Base-by-base conservation (phyloP, 1,139 yeast genomes). In the Suhomyces guaymorum region DNA sequence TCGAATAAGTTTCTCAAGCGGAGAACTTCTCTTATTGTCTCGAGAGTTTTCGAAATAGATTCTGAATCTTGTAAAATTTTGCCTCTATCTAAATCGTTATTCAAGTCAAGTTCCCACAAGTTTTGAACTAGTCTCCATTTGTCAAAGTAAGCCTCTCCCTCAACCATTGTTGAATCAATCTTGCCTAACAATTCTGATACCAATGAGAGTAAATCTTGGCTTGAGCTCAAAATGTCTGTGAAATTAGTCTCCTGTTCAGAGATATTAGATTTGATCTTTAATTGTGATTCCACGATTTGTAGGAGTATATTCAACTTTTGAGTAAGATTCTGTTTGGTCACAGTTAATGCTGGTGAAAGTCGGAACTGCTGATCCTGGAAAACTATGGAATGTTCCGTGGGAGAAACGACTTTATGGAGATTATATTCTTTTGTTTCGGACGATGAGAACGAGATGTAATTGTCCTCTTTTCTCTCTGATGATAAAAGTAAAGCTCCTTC, bases 71-170 rank as follows among this genome's bases (percentile, higher is more conserved):
- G 53, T 51, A 28, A 68, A 53, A 35, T 35, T 26, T 45, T 45
- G 2, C 20, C 21, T 11, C 57, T 30, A 24, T 58, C 66, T 6
- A 49, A 52, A 1, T 47, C 49, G 4, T 48, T 39, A 8, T 53
- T 42, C 15, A 59, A 39, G 36, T 62, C 49, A 17, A 61, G 42
- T 15, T 76, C 82, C 86, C 90, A 82, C 4, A 84, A 56, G 2
- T 70, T 59, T 48, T 81, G 85, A 21, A 82, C 63, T 19, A 60
- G 61, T 7, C 55, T 53, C 95, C 95, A 87, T 20, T 64, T 59
- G 2, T 50, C 43, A 13, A 71, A 54, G 44, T 76, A 79, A 0
- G 17, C 33, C 1, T 51, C 43, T 0, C 74, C 70, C 8, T 59
- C 48, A 0, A 37, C 37, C 24, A 59, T 43, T 2, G 51, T 35